Conservation (phyloP, 306 rosid species). For the Lathyrus oleraceus region DNA sequence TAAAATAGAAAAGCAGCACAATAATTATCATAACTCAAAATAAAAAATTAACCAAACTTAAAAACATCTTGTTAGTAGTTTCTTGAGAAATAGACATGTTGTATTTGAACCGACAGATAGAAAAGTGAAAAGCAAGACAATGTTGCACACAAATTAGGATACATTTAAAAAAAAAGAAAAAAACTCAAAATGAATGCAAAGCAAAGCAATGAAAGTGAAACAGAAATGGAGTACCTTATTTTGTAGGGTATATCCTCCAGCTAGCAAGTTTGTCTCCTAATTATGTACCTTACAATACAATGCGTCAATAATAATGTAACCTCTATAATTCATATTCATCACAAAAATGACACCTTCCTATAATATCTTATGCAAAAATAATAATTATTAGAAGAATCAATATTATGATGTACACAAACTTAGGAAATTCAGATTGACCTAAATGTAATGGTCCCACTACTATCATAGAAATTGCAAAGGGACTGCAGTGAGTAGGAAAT, state of each 20-base stretch:
- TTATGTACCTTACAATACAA: not conserved
- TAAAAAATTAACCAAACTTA: not conserved
- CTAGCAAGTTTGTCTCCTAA: conserved; percentile 24
- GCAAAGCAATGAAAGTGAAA: not conserved
- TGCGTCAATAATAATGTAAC: not conserved
- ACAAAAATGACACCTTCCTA: not conserved
- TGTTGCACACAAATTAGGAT: not conserved
- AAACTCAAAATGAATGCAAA: conserved; percentile 4
- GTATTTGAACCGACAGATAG: conserved; percentile 5
- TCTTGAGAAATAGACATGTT: not conserved
- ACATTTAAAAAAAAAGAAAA: not conserved
- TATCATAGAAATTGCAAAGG: not conserved
- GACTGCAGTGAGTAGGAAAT: not conserved
- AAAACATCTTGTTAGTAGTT: not conserved
- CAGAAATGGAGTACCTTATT: not conserved
- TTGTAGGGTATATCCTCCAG: conserved; percentile 8
- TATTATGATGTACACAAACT: not conserved
- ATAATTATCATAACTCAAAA: not conserved
- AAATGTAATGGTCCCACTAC: not conserved
- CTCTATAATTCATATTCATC: not conserved
- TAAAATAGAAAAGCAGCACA: not conserved
- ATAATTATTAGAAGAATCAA: too few species aligned
- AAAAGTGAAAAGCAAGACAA: conserved; percentile 7
- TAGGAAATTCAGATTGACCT: not conserved
- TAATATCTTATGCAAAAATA: too few species aligned